Percentiles rank a stretch among this genome's conserved stretches.
Conservation (phyloP, 768 basidiomycete species). For the Serendipita sp. region DNA sequence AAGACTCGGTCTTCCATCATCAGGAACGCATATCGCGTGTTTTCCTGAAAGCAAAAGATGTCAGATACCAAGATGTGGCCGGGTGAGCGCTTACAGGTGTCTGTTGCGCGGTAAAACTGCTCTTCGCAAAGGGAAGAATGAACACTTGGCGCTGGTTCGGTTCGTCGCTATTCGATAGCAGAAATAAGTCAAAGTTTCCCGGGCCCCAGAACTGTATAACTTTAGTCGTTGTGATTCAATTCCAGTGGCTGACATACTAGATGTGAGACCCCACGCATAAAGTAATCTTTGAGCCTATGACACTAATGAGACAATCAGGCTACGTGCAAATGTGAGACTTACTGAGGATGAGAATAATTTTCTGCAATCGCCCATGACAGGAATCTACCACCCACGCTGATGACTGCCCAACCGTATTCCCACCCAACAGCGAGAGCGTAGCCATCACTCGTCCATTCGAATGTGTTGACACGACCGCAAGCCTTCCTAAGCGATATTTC, state of each 20-base stretch:
- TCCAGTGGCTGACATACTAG: conserved; percentile 35
- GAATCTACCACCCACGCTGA: conserved; percentile 79
- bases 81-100: conserved; percentile 47
- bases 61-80: background rate
- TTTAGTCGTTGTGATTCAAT: background rate
- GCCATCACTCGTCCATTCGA: conserved; percentile 93
- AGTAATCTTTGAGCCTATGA: conserved; percentile 53
- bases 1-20: conserved; percentile 90
- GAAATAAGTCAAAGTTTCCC: conserved; percentile 78
- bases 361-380: conserved; percentile 58
- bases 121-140: conserved; percentile 83
- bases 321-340: conserved; percentile 8
- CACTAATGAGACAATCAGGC: conserved; percentile 14
- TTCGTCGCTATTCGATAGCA: conserved; percentile 26
- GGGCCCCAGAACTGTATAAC: conserved; percentile 71
- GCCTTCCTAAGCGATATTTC: conserved; percentile 32
- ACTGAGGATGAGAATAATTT: conserved; percentile 1
- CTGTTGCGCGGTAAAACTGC: conserved; percentile 79
- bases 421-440: conserved; percentile 89
- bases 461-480: conserved; percentile 40
- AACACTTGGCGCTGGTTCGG: conserved; percentile 53
- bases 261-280: conserved; percentile 63
- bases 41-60: conserved; percentile 43
- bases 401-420: conserved; percentile 77
- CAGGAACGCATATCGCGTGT: conserved; percentile 86